A percentile compares a stretch with the other conserved stretches of the same genome.
phyloP scores from a whole-genome alignment of 2,329 filamentous ascomycete genomes.

The Lachnellula occidentalis region DNA sequence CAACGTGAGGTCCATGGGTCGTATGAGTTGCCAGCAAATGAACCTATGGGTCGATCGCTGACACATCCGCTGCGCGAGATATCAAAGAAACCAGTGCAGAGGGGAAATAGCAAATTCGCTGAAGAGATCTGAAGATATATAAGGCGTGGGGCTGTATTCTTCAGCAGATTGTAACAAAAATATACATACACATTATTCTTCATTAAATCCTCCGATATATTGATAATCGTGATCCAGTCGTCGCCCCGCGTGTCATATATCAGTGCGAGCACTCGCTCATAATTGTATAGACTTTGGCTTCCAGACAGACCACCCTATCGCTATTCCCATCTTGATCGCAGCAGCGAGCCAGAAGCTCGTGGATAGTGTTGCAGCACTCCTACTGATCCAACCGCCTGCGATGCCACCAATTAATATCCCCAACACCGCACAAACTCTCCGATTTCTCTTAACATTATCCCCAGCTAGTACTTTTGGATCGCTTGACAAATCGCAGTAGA shows the following conservation, averaged over 20 bases:
- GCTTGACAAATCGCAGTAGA: conserved; percentile 76
- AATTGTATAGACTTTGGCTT: conserved; percentile 30
- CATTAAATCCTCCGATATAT: not conserved
- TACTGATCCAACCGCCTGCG: conserved; percentile 48
- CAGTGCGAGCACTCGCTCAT: not conserved
- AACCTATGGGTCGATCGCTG: not conserved
- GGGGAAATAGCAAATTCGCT: not conserved
- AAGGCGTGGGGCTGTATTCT: not conserved
- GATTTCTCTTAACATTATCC: conserved; percentile 48
- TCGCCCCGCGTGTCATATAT: not conserved
- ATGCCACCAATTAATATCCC: conserved; percentile 49
- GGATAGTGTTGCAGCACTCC: conserved; percentile 44
- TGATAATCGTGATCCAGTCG: not conserved
- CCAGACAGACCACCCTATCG: conserved; percentile 57
- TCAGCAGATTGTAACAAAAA: not conserved
- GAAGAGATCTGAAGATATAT: not conserved
- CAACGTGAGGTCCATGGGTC: not conserved
- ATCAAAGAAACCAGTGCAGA: not conserved
- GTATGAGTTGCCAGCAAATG: not conserved
- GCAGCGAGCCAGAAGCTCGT: conserved; percentile 43
- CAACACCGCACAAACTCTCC: conserved; percentile 44
- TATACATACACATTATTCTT: not conserved
- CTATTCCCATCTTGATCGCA: conserved; percentile 49
- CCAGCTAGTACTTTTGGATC: conserved; percentile 47
- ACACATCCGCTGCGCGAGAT: not conserved